Percentiles rank a stretch among this genome's conserved stretches.
These are phyloP conservation scores for Diospyros lotus DNA, from an alignment of 148 eudicot species.

Conservation along the genomic window DNA sequence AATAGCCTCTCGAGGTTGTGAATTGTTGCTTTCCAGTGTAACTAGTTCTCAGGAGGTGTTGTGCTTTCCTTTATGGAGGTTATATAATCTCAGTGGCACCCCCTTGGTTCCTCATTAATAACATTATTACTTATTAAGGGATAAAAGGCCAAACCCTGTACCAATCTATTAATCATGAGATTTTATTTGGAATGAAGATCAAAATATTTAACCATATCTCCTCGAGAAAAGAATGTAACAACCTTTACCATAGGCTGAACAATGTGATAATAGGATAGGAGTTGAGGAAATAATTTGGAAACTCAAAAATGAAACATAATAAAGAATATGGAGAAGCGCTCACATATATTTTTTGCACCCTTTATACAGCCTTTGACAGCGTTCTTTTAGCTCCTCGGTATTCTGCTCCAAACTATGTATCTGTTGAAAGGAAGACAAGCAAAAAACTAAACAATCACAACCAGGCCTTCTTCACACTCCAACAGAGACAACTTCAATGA, in stretches of 20 bases:
- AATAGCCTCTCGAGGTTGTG: no score
- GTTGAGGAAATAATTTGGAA: background rate
- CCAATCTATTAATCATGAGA: background rate
- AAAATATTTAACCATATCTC: background rate
- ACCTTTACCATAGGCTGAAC: background rate
- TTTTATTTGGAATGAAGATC: background rate
- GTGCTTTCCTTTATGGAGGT: no score
- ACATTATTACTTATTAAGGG: no score
- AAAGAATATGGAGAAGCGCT: conserved; percentile 23
- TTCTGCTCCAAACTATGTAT: conserved; percentile 56
- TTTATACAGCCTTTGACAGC: conserved; percentile 74
- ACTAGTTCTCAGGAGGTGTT: no score
- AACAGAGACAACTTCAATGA: conserved; percentile 10
- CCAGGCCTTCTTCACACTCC: background rate
- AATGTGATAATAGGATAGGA: background rate
- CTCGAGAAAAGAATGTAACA: background rate
- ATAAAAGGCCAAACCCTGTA: no score
- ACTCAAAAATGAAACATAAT: background rate
- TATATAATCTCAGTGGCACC: no score
- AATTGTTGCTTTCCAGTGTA: no score
- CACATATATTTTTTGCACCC: conserved; percentile 75
- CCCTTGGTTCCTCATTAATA: no score
- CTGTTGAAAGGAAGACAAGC: conserved; percentile 16
- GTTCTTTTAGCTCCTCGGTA: conserved; percentile 74
- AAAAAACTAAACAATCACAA: background rate